Evolutionary conservation across 2,329 filamentous ascomycete genomes (phyloP).

Genomic region (Diatrype stigma): DNA sequence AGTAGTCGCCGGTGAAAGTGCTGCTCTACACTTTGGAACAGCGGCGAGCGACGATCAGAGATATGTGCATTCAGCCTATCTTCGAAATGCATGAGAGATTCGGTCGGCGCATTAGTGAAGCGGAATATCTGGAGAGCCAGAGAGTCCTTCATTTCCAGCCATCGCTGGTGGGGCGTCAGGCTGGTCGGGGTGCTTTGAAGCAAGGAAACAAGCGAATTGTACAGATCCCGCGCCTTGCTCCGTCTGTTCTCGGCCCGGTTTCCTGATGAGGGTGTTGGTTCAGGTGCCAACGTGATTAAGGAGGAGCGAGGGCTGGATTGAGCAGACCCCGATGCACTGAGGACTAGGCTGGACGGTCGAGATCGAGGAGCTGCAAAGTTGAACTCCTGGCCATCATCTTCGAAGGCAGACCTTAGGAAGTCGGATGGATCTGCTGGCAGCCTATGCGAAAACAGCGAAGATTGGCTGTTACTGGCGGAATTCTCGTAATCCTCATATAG

Average conservation of each 20-base stretch:
- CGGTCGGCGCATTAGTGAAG: constrained; percentile 46
- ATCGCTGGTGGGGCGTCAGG: constrained; percentile 40
- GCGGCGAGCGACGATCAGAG: constrained; percentile 36
- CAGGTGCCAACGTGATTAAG: constrained; percentile 33
- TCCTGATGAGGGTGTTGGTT: constrained; percentile 32
- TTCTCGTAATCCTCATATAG: constrained; percentile 51
- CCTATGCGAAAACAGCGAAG: constrained; percentile 16
- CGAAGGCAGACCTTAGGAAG: constrained; percentile 19
- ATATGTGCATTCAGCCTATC: constrained; percentile 43
- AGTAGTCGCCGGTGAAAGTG: constrained; percentile 47
- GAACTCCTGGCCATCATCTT: constrained; percentile 35
- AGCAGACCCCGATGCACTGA: constrained; percentile 45
- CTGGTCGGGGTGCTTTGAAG: constrained; percentile 47
- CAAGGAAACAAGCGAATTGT: constrained; percentile 50
- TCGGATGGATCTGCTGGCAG: constrained; percentile 23
- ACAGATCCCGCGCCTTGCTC: constrained; percentile 43
- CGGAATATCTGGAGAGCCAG: constrained; percentile 57
- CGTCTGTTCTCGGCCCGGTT: constrained; percentile 36
- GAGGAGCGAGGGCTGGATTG: constrained; percentile 50
- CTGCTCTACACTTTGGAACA: constrained; percentile 46
- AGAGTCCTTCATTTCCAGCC: constrained; percentile 48
- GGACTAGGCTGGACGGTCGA: constrained; percentile 48
- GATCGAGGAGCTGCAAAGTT: constrained; percentile 45
- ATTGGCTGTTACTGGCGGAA: constrained; percentile 16
- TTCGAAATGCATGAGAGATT: constrained; percentile 46